A percentile compares a stretch with the other conserved stretches of the same genome.
These are phyloP conservation scores for Neodidymelliopsis sp. DNA, from an alignment of 2,329 filamentous ascomycete species.

Conservation along the genomic window DNA sequence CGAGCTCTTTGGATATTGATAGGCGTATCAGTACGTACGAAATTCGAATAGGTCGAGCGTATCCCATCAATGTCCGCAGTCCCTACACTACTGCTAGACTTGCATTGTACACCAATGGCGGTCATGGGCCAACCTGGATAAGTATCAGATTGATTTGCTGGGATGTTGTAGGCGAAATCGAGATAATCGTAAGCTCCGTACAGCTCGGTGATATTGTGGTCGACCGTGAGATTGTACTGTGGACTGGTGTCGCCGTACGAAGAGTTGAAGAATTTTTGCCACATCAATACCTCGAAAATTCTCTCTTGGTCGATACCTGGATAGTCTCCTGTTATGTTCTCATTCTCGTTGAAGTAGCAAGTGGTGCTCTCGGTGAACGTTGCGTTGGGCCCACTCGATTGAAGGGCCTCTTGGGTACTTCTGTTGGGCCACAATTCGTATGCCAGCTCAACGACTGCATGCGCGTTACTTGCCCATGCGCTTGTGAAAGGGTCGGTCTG, in stretches of 20 bases:
- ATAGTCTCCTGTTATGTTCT: constrained; percentile 1
- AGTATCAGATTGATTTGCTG: neutral
- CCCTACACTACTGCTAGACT: constrained; percentile 18
- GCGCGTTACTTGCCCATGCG: neutral
- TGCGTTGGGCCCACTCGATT: neutral
- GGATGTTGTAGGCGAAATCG: neutral
- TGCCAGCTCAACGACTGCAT: constrained; percentile 1
- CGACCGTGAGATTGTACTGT: neutral
- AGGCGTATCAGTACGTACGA: constrained; percentile 15
- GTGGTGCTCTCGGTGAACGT: neutral
- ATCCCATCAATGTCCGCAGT: constrained; percentile 15
- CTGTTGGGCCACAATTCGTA: constrained; percentile 2
- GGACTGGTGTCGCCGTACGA: neutral
- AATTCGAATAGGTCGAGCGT: constrained; percentile 13
- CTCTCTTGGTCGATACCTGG: constrained; percentile 3
- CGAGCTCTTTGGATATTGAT: neutral
- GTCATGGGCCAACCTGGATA: constrained; percentile 5
- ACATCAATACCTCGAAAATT: constrained; percentile 4
- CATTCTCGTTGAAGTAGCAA: constrained; percentile 1
- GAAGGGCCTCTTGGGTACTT: neutral
- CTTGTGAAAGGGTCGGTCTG: too few relatives aligned
- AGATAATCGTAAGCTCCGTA: constrained; percentile 1
- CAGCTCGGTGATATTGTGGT: constrained; percentile 3
- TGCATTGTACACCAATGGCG: constrained; percentile 16
- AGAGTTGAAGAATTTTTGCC: neutral